Evolutionary conservation across 441 rosid genomes (phyloP).

Genomic region (Gossypium gossypioides): DNA sequence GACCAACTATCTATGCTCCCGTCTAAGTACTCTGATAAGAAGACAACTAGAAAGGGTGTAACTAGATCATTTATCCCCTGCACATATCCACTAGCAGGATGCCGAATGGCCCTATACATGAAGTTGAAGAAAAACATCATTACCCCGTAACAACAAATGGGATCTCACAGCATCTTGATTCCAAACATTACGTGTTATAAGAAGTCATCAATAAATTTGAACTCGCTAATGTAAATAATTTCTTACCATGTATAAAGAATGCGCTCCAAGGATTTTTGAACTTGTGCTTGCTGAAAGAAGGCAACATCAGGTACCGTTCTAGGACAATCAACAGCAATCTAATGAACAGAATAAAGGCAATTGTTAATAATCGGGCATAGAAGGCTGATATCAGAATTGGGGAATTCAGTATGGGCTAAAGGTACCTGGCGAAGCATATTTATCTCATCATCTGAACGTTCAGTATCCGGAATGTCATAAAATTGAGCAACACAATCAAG

Average conservation of each 20-base stretch:
- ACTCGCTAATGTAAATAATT: conserved; percentile 10
- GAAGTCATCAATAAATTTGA: background rate
- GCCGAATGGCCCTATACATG: conserved; percentile 84
- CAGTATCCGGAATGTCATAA: conserved; percentile 85
- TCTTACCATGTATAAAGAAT: conserved; percentile 87
- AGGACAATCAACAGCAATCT: conserved; percentile 98
- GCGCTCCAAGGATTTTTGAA: conserved; percentile 95
- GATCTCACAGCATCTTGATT: background rate
- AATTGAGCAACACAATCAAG: conserved; percentile 89
- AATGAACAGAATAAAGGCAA: conserved; percentile 17
- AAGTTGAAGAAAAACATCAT: conserved; percentile 16
- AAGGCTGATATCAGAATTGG: background rate
- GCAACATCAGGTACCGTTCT: conserved; percentile 91
- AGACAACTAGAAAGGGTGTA: conserved; percentile 89
- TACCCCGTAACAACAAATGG: background rate
- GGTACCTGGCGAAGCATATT: conserved; percentile 94
- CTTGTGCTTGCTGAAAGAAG: conserved; percentile 91
- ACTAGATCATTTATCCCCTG: conserved; percentile 97
- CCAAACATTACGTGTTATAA: background rate
- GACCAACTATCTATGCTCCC: conserved; percentile 73
- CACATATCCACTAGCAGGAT: conserved; percentile 97
- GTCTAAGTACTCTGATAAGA: conserved; percentile 79
- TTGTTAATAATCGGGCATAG: conserved; percentile 13
- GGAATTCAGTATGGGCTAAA: conserved; percentile 5
- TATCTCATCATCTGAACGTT: conserved; percentile 93